These are phyloP conservation scores for Yueomyces sp. DNA, from an alignment of 805 yeast species.

Conservation along the genomic window DNA sequence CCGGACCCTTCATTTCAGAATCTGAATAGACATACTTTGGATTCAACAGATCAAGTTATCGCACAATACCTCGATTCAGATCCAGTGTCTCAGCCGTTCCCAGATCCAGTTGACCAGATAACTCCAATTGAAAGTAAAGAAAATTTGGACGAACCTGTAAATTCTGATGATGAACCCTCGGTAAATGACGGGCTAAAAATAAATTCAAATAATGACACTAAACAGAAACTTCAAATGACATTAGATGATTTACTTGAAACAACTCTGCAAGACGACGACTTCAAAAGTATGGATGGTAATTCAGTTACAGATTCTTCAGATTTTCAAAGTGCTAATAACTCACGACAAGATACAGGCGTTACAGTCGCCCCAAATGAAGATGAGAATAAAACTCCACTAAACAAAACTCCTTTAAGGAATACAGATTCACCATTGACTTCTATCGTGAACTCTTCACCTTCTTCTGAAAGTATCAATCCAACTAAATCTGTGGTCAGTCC, in stretches of 20 bases:
- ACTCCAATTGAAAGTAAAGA: too few relatives aligned
- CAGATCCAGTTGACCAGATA: too few relatives aligned
- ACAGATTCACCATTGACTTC: neutral
- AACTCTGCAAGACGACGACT: slow-evolving; percentile 6
- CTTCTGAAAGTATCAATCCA: neutral
- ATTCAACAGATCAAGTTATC: too few relatives aligned
- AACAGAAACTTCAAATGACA: too few relatives aligned
- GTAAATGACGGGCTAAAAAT: too few relatives aligned
- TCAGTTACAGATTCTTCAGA: neutral
- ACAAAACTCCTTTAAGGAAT: slow-evolving; percentile 16
- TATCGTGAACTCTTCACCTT: neutral
- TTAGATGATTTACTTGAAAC: slow-evolving; percentile 14
- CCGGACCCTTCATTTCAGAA: too few relatives aligned
- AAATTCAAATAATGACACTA: too few relatives aligned
- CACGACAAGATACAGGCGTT: neutral
- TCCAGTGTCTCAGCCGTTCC: too few relatives aligned
- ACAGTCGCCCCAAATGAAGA: neutral
- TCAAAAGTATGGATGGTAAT: slow-evolving; percentile 1
- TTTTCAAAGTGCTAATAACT: neutral
- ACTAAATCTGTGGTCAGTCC: neutral
- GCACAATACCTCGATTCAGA: too few relatives aligned
- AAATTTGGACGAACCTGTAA: too few relatives aligned
- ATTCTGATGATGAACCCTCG: too few relatives aligned
- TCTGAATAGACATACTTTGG: too few relatives aligned
- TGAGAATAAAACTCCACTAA: slow-evolving; percentile 1